Conservation (phyloP, 192 early-diverging fungal species). For the Dissophora globulifera region DNA sequence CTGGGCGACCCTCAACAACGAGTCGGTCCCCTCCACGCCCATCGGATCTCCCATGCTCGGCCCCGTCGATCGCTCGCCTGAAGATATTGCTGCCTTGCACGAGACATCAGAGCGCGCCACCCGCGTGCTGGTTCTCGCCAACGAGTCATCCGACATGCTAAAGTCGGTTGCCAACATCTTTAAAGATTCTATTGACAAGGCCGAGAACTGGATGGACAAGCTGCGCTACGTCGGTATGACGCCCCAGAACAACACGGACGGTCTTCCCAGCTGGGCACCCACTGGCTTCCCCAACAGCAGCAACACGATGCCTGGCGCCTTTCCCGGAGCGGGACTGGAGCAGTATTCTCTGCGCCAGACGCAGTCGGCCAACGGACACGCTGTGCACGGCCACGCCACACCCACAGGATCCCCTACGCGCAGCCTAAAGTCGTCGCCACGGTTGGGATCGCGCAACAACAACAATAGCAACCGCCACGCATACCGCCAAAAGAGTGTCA, state of each 20-base stretch:
- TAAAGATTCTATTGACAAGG: constrained; percentile 71
- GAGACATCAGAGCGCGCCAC: constrained; percentile 66
- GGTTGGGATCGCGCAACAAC: constrained; percentile 19
- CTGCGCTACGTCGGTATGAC: constrained; percentile 52
- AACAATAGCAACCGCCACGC: constrained; percentile 33
- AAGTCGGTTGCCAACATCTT: constrained; percentile 72
- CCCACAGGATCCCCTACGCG: constrained; percentile 40
- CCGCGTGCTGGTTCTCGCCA: constrained; percentile 72
- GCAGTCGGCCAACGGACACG: constrained; percentile 18
- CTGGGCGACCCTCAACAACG: constrained; percentile 68
- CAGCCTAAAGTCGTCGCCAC: constrained; percentile 42
- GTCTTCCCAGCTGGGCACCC: constrained; percentile 51
- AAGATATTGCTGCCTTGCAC: constrained; percentile 39
- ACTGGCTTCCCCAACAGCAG: constrained; percentile 43
- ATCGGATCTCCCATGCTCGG: constrained; percentile 53
- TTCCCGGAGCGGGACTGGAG: constrained; percentile 42
- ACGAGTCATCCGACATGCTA: constrained; percentile 77
- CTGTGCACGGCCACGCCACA: constrained; percentile 17
- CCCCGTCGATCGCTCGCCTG: constrained; percentile 33
- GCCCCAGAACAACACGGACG: constrained; percentile 45
- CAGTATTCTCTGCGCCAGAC: constrained; percentile 48
- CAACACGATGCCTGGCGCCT: constrained; percentile 44
- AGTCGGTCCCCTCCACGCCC: constrained; percentile 56
- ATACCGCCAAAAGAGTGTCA: constrained; percentile 41
- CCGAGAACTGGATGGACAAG: constrained; percentile 71